Evolutionary conservation across 1,284 basidiomycete species (phyloP).

Genomic region (Microbotryum violaceum): DNA sequence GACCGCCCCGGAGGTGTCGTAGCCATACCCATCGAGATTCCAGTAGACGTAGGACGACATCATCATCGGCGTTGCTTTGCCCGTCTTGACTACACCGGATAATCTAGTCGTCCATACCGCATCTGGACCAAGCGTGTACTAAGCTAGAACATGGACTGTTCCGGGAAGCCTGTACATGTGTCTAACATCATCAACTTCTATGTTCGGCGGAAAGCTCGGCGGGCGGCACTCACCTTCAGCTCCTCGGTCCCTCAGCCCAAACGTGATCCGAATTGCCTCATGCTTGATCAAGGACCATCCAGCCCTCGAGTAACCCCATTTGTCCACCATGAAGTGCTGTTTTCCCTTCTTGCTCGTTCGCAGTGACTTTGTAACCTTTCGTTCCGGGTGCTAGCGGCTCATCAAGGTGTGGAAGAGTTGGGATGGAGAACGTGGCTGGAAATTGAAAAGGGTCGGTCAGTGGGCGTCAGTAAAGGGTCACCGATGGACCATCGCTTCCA

Average conservation of each 20-base stretch:
- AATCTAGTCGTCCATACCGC: slow-evolving; percentile 33
- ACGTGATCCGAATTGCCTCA: slow-evolving; percentile 26
- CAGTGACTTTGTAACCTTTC: slow-evolving; percentile 9
- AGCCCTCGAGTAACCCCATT: slow-evolving; percentile 35
- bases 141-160: slow-evolving; percentile 11
- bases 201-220: background rate
- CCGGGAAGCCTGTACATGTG: slow-evolving; percentile 10
- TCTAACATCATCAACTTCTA: background rate
- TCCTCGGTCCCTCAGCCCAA: slow-evolving; percentile 34
- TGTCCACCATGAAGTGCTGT: slow-evolving; percentile 37
- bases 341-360: slow-evolving; percentile 21
- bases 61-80: slow-evolving; percentile 35
- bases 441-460: slow-evolving; percentile 29
- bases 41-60: slow-evolving; percentile 39
- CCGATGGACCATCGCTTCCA: background rate
- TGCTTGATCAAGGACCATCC: slow-evolving; percentile 30
- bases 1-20: background rate
- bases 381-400: slow-evolving; percentile 1
- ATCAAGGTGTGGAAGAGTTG: background rate
- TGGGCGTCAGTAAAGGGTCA: slow-evolving; percentile 15
- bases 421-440: slow-evolving; percentile 22
- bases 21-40: slow-evolving; percentile 35
- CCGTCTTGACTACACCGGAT: slow-evolving; percentile 19
- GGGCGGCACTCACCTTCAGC: slow-evolving; percentile 32
- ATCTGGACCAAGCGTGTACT: slow-evolving; percentile 28